phyloP scores from a whole-genome alignment of 768 basidiomycete genomes.

The Mycena pura region DNA sequence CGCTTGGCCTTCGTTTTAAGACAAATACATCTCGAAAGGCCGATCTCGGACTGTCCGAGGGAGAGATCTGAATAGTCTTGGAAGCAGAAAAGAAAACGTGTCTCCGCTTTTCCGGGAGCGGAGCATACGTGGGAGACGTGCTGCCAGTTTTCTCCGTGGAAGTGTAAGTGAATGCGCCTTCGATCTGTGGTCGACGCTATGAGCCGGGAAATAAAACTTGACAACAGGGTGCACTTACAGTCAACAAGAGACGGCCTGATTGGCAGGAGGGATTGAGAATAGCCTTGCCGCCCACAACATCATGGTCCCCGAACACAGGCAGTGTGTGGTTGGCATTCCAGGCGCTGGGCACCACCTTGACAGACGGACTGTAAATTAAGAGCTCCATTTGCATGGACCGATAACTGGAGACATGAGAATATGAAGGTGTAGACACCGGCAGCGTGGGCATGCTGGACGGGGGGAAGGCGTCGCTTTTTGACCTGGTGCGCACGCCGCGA shows the following conservation, averaged over 20 bases:
- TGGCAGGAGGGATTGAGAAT: conserved; percentile 60
- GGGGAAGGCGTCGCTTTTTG: conserved; percentile 30
- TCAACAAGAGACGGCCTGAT: conserved; percentile 63
- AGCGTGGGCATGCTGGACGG: conserved; percentile 44
- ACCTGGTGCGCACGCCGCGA: conserved; percentile 12
- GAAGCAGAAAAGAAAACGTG: conserved; percentile 61
- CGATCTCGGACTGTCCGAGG: conserved; percentile 42
- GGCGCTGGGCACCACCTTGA: conserved; percentile 51
- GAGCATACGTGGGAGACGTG: conserved; percentile 19
- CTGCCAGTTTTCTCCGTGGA: conserved; percentile 34
- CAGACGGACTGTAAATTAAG: conserved; percentile 66
- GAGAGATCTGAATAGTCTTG: conserved; percentile 48
- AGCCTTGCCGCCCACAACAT: conserved; percentile 66
- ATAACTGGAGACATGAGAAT: conserved; percentile 57
- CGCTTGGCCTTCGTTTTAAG: conserved; percentile 52
- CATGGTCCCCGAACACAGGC: conserved; percentile 67
- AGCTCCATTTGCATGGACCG: conserved; percentile 67
- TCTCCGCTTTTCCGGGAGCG: conserved; percentile 36
- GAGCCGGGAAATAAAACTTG: neutral
- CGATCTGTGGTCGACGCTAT: conserved; percentile 50
- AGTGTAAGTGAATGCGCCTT: conserved; percentile 63
- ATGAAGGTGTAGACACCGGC: conserved; percentile 29
- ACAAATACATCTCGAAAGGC: conserved; percentile 51
- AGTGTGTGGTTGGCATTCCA: conserved; percentile 38
- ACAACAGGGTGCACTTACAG: conserved; percentile 46